Evolutionary conservation across 2,329 filamentous ascomycete genomes (phyloP), one percentile per base, ranked within the genome.

Genomic region (Raffaelea arxii): DNA sequence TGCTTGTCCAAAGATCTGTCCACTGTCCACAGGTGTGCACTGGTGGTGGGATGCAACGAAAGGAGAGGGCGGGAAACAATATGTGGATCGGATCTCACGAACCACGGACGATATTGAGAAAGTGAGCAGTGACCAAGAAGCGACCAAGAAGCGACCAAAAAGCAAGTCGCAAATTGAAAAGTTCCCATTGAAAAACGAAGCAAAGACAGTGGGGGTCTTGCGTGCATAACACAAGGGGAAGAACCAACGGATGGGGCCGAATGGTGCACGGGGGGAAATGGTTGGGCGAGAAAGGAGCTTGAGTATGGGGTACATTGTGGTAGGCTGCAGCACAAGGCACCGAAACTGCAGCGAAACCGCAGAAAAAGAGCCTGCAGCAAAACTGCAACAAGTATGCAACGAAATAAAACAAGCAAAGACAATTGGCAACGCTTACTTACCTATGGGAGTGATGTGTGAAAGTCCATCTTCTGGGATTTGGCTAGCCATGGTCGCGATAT

Each of bases 381-480:
- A 16, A 38, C 23, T n/a, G 25, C 12, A 38, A 14, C 10, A 39
- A 37, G 4, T 4, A 19, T 6, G 12, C 4, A 4, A 39, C 11
- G 6, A 36, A 21, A 44, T 4, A n/a, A n/a, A 7, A 22, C n/a
- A 19, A 22, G 12, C 24, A 30, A 11, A 23, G 25, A 21, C 4
- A 44, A 16, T 14, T 19, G 14, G 23, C 14, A n/a, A 36, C 14
- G 19, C 21, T 14, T 7, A 62, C 74, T 71, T 63, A 77, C 75
- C 75, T 63, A 77, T 74, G 62, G 74, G 75, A 56, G 65, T 67
- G 54, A 78, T 67, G 63, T 69, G 74, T 51, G 67, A 69, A 51
- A 65, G 63, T 55, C 63, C 64, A 63, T 67, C 65, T 60, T 59
- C 67, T 65, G 65, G 68, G 65, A 64, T 67, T 59, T 66, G 68